A percentile compares a stretch with the other conserved stretches of the same genome.
Evolutionary conservation across 805 yeast species (phyloP).

Genomic region (Teunomyces gatunensis): DNA sequence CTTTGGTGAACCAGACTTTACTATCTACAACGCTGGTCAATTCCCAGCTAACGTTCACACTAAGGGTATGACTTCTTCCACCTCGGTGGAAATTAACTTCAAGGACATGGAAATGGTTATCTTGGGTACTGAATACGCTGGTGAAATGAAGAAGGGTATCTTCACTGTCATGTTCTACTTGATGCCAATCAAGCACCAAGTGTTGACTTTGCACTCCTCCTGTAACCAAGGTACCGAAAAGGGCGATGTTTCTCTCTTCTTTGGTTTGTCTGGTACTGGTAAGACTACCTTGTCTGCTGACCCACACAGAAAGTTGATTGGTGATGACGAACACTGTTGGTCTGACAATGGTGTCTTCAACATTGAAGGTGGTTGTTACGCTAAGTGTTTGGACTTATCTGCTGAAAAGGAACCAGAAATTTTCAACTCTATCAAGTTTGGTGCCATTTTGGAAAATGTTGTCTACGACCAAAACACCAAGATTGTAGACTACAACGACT

Average conservation of each 20-base stretch:
- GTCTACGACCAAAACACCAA: slow-evolving; percentile 77
- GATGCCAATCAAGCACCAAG: slow-evolving; percentile 92
- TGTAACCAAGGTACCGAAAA: slow-evolving; percentile 82
- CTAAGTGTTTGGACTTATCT: slow-evolving; percentile 88
- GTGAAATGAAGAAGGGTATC: slow-evolving; percentile 99
- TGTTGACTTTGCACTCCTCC: slow-evolving; percentile 91
- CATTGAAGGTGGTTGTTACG: slow-evolving; percentile 99
- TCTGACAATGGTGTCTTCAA: slow-evolving; percentile 97
- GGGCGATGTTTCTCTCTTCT: slow-evolving; percentile 90
- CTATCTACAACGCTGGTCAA: slow-evolving; percentile 97
- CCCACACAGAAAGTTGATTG: slow-evolving; percentile 88
- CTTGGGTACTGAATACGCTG: slow-evolving; percentile 98
- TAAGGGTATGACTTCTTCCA: slow-evolving; percentile 94
- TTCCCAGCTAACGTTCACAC: slow-evolving; percentile 98
- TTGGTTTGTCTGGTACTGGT: slow-evolving; percentile 97
- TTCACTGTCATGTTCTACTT: slow-evolving; percentile 98
- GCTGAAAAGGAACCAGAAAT: slow-evolving; percentile 97
- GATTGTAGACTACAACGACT: slow-evolving; percentile 80
- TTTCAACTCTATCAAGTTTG: slow-evolving; percentile 90
- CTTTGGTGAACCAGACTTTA: slow-evolving; percentile 97
- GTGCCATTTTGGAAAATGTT: slow-evolving; percentile 92
- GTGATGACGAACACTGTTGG: slow-evolving; percentile 99
- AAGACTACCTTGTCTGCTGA: slow-evolving; percentile 97
- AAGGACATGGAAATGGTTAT: slow-evolving; percentile 98
- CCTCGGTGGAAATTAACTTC: slow-evolving; percentile 95